Conservation (phyloP, 2,329 filamentous ascomycete genomes). For the Fusarium mexicanum region DNA sequence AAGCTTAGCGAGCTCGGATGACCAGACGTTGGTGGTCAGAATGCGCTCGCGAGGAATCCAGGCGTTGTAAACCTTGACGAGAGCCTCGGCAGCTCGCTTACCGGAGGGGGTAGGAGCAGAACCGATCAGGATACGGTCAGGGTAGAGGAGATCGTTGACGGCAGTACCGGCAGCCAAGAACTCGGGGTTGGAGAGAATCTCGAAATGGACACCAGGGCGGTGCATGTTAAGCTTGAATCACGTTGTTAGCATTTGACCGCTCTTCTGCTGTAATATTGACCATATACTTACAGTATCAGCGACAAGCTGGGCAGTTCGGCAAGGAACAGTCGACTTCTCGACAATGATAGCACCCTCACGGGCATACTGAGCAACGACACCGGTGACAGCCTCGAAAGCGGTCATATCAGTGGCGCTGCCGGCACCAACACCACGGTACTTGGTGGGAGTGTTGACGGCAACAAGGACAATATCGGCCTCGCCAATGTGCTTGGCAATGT, state of each 20-base stretch:
- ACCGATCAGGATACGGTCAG: conserved; percentile 80
- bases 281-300: conserved; percentile 67
- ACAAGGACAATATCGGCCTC: conserved; percentile 80
- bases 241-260: conserved; percentile 6
- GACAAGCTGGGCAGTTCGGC: conserved; percentile 76
- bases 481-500: conserved; percentile 68
- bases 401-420: conserved; percentile 78
- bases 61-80: conserved; percentile 72
- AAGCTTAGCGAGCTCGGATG: conserved; percentile 81
- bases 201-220: conserved; percentile 72
- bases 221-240: conserved; percentile 61
- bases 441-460: conserved; percentile 83
- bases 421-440: conserved; percentile 73
- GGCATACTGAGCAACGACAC: conserved; percentile 73
- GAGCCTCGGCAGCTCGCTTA: conserved; percentile 67
- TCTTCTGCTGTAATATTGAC: neutral
- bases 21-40: conserved; percentile 78
- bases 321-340: conserved; percentile 84
- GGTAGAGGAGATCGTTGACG: conserved; percentile 73
- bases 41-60: conserved; percentile 77
- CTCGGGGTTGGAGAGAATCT: conserved; percentile 83
- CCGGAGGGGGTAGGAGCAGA: conserved; percentile 70
- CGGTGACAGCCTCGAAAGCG: conserved; percentile 74
- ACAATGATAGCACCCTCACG: conserved; percentile 77
- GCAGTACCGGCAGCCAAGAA: conserved; percentile 83